These are phyloP conservation scores for Prunus yedoensis DNA, from an alignment of 331 rosid genomes.

Conservation along the genomic window DNA sequence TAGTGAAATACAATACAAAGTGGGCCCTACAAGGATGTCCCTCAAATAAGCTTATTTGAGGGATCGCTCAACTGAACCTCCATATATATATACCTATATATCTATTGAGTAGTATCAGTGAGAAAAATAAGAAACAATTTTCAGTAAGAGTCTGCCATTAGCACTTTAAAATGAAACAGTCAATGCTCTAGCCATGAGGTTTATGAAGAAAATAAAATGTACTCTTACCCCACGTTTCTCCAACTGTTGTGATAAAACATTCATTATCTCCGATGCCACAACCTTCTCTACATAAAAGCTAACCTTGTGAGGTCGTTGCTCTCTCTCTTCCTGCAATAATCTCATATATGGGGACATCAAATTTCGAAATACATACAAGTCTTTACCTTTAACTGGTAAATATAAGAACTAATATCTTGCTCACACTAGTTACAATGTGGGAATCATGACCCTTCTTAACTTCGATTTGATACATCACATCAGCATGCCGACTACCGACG, in stretches of 20 bases:
- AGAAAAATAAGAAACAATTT: neutral
- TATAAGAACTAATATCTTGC: neutral
- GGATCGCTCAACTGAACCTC: too few relatives aligned
- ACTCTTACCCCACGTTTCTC: conserved; percentile 63
- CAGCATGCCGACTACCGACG: too few relatives aligned
- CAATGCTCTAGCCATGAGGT: conserved; percentile 6
- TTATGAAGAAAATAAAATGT: neutral
- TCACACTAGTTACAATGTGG: neutral
- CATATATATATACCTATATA: neutral
- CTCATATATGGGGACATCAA: conserved; percentile 1
- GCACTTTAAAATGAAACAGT: neutral
- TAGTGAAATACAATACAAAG: too few relatives aligned
- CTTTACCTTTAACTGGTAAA: neutral
- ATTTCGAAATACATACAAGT: neutral
- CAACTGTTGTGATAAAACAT: conserved; percentile 47
- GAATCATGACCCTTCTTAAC: neutral
- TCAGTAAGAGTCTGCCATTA: neutral
- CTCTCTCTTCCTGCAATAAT: conserved; percentile 59
- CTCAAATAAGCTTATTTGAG: too few relatives aligned
- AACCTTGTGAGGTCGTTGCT: conserved; percentile 82
- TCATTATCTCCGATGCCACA: conserved; percentile 44
- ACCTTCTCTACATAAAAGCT: conserved; percentile 77
- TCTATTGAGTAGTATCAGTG: neutral
- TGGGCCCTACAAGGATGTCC: too few relatives aligned
- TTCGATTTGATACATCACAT: too few relatives aligned